phyloP scores from a whole-genome alignment of 768 basidiomycete genomes.

The Phanerodontia chrysosporium region DNA sequence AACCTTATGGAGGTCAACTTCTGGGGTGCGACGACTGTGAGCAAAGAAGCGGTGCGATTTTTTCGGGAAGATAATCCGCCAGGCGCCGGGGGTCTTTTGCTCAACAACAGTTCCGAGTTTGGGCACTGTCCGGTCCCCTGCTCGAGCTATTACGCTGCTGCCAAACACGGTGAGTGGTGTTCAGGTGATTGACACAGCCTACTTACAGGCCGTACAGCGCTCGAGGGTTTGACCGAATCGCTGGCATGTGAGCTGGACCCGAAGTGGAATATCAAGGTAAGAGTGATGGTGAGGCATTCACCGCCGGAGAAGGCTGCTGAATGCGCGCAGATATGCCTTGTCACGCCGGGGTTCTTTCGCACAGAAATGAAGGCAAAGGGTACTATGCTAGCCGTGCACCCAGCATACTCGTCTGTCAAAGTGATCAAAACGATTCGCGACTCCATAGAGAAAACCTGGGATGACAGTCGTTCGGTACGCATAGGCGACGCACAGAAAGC shows the following conservation, averaged over 20 bases:
- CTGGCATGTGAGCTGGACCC: conserved; percentile 39
- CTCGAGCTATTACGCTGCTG: conserved; percentile 8
- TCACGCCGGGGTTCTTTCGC: not conserved
- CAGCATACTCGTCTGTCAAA: conserved; percentile 1
- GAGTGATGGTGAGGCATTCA: conserved; percentile 24
- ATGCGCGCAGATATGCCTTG: not conserved
- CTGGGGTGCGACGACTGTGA: conserved; percentile 20
- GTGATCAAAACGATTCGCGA: not conserved
- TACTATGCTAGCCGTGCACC: not conserved
- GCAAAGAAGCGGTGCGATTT: conserved; percentile 17
- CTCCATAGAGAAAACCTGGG: not conserved
- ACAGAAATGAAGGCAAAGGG: not conserved
- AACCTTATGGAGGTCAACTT: conserved; percentile 33
- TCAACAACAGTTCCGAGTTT: conserved; percentile 4
- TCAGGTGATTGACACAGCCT: not conserved
- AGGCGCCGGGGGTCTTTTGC: conserved; percentile 18
- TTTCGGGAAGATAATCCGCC: conserved; percentile 30
- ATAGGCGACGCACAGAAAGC: conserved; percentile 2
- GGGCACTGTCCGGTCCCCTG: not conserved
- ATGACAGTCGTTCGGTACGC: not conserved
- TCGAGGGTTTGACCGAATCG: conserved; percentile 37
- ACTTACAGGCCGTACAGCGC: conserved; percentile 19
- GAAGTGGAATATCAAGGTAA: conserved; percentile 43
- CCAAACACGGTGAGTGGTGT: conserved; percentile 14
- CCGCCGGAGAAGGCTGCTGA: conserved; percentile 1